Conservation (phyloP, 1,139 yeast species). For the Blastobotrys ciferrii region DNA sequence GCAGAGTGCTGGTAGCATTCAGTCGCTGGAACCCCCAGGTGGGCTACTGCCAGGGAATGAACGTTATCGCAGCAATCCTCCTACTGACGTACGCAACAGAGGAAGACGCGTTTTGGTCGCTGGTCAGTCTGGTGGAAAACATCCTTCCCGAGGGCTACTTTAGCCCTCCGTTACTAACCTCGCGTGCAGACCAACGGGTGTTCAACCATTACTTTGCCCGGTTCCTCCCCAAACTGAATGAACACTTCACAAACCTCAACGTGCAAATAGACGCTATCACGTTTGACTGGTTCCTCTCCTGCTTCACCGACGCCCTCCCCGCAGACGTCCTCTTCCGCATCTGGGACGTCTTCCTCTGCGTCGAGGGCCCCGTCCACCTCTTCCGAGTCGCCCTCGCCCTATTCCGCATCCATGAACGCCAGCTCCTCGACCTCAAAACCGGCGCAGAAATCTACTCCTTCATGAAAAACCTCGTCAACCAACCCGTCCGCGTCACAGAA, state of each 20-base stretch:
- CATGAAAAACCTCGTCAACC: conserved; percentile 43
- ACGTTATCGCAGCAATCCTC: conserved; percentile 55
- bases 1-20: conserved; percentile 53
- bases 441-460: conserved; percentile 45
- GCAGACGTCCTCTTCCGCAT: conserved; percentile 52
- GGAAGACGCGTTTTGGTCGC: conserved; percentile 59
- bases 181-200: conserved; percentile 45
- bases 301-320: conserved; percentile 55
- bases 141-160: conserved; percentile 51
- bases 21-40: conserved; percentile 49
- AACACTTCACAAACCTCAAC: conserved; percentile 40
- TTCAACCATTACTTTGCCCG: conserved; percentile 31
- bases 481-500: conserved; percentile 32
- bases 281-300: conserved; percentile 58
- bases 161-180: conserved; percentile 42
- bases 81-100: conserved; percentile 48
- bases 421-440: conserved; percentile 35
- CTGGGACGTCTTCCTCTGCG: conserved; percentile 50
- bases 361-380: conserved; percentile 41
- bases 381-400: conserved; percentile 44
- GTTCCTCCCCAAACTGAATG: conserved; percentile 42
- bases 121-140: conserved; percentile 51
- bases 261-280: conserved; percentile 54
- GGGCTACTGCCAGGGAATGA: conserved; percentile 67
- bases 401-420: conserved; percentile 43